A percentile compares a stretch with the other conserved stretches of the same genome.
Evolutionary conservation across 805 yeast species (phyloP).

Genomic region (Starmerella riodocensis): DNA sequence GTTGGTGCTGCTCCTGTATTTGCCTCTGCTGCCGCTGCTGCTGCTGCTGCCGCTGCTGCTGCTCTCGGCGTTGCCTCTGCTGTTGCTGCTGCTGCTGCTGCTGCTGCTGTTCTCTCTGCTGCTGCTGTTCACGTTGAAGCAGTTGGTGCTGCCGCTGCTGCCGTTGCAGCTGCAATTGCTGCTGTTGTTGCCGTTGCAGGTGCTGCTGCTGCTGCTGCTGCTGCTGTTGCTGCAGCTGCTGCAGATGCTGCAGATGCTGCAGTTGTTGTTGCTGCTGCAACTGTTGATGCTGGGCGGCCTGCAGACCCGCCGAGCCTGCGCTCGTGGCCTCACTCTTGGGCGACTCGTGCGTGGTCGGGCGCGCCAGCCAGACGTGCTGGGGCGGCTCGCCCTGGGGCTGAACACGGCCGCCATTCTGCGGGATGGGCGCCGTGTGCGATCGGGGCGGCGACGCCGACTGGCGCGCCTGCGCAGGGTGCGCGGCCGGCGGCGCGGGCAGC

Average conservation of each 20-base stretch:
- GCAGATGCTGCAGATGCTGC: not conserved
- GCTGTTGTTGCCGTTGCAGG: not conserved
- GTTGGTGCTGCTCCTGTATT: not conserved
- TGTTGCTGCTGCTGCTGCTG: not conserved
- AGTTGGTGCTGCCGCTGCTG: not conserved
- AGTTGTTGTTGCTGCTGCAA: not conserved
- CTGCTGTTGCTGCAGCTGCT: slow-evolving; percentile 2
- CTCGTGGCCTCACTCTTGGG: too few relatives aligned
- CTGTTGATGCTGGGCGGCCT: not conserved
- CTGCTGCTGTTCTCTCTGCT: not conserved
- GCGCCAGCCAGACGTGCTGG: slow-evolving; percentile 15
- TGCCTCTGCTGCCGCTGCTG: slow-evolving; percentile 1
- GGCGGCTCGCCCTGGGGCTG: slow-evolving; percentile 17
- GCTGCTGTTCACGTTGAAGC: not conserved
- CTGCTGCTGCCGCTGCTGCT: slow-evolving; percentile 4
- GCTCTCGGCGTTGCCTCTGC: slow-evolving; percentile 1
- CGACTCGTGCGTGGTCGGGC: too few relatives aligned
- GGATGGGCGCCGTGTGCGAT: not conserved
- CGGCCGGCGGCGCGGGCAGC: too few relatives aligned
- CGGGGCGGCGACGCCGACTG: not conserved
- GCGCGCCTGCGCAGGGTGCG: not conserved
- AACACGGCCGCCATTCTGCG: not conserved
- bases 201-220: slow-evolving; percentile 2
- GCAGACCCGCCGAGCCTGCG: too few relatives aligned
- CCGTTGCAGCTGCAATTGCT: not conserved